These are phyloP conservation scores for Priceomyces medius DNA, from an alignment of 805 yeast species.

Conservation along the genomic window DNA sequence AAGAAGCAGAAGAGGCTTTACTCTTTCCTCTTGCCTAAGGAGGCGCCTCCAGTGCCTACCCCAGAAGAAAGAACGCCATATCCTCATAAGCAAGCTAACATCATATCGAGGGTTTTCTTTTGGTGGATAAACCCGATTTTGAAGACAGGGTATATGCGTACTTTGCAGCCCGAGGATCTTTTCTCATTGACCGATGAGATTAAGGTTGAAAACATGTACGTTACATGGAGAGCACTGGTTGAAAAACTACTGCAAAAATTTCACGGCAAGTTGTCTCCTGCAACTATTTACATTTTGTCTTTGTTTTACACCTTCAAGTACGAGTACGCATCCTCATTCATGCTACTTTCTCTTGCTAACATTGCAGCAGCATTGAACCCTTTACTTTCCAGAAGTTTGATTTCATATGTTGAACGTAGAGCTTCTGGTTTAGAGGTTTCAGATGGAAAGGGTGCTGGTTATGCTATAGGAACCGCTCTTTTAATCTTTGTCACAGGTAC, in stretches of 20 bases:
- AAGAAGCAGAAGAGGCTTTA: slow-evolving; percentile 46
- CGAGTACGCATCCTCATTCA: slow-evolving; percentile 34
- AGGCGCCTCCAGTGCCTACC: slow-evolving; percentile 47
- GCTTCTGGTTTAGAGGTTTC: slow-evolving; percentile 30
- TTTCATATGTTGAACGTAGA: slow-evolving; percentile 49
- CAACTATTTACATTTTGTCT: slow-evolving; percentile 33
- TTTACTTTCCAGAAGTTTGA: slow-evolving; percentile 57
- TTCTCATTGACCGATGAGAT: slow-evolving; percentile 12
- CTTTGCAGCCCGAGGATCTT: slow-evolving; percentile 17
- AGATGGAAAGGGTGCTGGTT: slow-evolving; percentile 62
- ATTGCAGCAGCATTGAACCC: slow-evolving; percentile 53
- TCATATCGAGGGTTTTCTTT: slow-evolving; percentile 15
- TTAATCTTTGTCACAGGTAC: slow-evolving; percentile 34
- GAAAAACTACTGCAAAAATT: slow-evolving; percentile 12
- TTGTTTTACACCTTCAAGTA: slow-evolving; percentile 44
- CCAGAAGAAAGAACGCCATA: slow-evolving; percentile 47
- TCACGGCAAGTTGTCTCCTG: slow-evolving; percentile 16
- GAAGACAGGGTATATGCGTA: slow-evolving; percentile 18
- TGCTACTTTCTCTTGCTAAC: slow-evolving; percentile 41
- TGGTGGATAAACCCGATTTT: slow-evolving; percentile 21
- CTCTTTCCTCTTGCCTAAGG: slow-evolving; percentile 45
- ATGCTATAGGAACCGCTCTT: slow-evolving; percentile 62
- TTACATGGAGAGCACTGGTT: not conserved
- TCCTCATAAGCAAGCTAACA: slow-evolving; percentile 27
- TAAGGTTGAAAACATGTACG: slow-evolving; percentile 12